phyloP scores from a whole-genome alignment of 768 basidiomycete genomes.

The Paxillus involutus region DNA sequence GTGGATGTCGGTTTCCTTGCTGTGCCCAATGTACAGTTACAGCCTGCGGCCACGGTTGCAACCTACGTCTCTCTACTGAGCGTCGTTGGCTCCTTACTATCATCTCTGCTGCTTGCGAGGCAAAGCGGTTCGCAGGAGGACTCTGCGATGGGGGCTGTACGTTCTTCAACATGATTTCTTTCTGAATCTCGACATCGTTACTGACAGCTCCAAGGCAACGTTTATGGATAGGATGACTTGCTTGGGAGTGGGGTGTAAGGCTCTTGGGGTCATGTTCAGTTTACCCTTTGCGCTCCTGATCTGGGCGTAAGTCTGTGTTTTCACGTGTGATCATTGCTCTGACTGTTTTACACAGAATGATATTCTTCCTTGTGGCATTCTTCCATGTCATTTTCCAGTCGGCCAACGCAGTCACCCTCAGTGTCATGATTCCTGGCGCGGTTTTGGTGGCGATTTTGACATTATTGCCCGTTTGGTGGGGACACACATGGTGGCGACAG shows the following conservation, averaged over 20 bases:
- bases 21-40: conserved; percentile 34
- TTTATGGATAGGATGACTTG: conserved; percentile 22
- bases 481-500: neutral
- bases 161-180: neutral
- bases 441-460: conserved; percentile 14
- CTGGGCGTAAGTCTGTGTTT: conserved; percentile 24
- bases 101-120: conserved; percentile 35
- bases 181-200: conserved; percentile 17
- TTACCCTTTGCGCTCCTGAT: conserved; percentile 33
- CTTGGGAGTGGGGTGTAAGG: conserved; percentile 16
- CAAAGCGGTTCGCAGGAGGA: conserved; percentile 32
- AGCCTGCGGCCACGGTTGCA: conserved; percentile 24
- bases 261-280: conserved; percentile 31
- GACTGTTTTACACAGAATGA: conserved; percentile 16
- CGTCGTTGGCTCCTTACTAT: conserved; percentile 34
- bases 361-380: conserved; percentile 27
- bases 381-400: conserved; percentile 22
- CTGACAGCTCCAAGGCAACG: conserved; percentile 12
- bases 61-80: conserved; percentile 39
- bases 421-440: conserved; percentile 15
- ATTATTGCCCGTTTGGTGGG: conserved; percentile 16
- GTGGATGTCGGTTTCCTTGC: conserved; percentile 55
- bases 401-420: conserved; percentile 8
- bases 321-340: no score
- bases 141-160: conserved; percentile 3